Evolutionary conservation across 2,329 filamentous ascomycete genomes (phyloP).

Genomic region (Fusarium lateritium): DNA sequence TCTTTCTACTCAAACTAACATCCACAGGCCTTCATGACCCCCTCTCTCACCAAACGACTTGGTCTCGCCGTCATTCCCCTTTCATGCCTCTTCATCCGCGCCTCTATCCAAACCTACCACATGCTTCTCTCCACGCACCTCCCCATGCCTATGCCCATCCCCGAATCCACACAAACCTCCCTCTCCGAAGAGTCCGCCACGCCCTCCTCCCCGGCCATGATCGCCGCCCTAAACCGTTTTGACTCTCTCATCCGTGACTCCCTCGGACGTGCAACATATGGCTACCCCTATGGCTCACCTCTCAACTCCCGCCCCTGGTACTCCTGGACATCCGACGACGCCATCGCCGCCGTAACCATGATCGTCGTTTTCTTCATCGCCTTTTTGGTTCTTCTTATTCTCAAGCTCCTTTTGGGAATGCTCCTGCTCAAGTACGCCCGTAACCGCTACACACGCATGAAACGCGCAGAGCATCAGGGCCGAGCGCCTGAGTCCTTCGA

Average conservation of each 20-base stretch:
- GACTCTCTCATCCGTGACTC: slow-evolving; percentile 83
- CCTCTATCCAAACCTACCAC: slow-evolving; percentile 95
- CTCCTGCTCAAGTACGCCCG: slow-evolving; percentile 83
- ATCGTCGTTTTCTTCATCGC: slow-evolving; percentile 86
- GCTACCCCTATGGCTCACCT: slow-evolving; percentile 62
- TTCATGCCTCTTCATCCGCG: slow-evolving; percentile 94
- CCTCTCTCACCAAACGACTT: slow-evolving; percentile 89
- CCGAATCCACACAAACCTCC: slow-evolving; percentile 75
- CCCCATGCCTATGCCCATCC: slow-evolving; percentile 77
- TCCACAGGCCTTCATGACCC: slow-evolving; percentile 84
- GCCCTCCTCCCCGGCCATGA: slow-evolving; percentile 79
- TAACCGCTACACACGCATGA: slow-evolving; percentile 86
- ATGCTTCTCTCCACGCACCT: slow-evolving; percentile 96
- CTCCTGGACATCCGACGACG: slow-evolving; percentile 77
- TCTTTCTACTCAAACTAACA: slow-evolving; percentile 30
- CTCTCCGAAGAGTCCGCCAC: slow-evolving; percentile 74
- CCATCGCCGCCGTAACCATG: slow-evolving; percentile 85
- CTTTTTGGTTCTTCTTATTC: slow-evolving; percentile 86
- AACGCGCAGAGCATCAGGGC: slow-evolving; percentile 71
- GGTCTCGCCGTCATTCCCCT: slow-evolving; percentile 93
- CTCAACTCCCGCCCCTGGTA: slow-evolving; percentile 62
- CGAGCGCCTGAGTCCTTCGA: slow-evolving; percentile 70
- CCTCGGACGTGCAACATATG: slow-evolving; percentile 81
- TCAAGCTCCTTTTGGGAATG: slow-evolving; percentile 93
- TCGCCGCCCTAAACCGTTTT: slow-evolving; percentile 83